Base-by-base conservation (phyloP, 345 rosid genomes). In the Camelina laxa region DNA sequence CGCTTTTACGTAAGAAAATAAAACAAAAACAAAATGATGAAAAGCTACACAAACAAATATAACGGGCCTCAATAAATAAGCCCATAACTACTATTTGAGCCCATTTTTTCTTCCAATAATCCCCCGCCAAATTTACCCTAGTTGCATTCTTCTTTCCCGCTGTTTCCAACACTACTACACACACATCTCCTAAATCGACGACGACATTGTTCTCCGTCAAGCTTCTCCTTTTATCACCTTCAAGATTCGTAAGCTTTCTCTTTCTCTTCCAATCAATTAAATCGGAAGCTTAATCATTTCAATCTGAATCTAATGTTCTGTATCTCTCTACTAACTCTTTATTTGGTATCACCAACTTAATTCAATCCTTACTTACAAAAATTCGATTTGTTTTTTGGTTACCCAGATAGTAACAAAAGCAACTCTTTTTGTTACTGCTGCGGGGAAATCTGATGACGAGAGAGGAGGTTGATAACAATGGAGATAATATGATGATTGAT, bases 401-500 rank as follows among this genome's bases (percentile, higher is more conserved):
- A 4, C 36, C n/a, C 51, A 72, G 68, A 51, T 24, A 49, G 17
- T 7, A 5, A 41, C 4, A 5, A 41, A 42, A 42, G 57, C n/a
- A 68, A 41, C 17, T 27, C 33, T 6, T 55, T 45, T 55, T 54
- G 36, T 41, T 41, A 2, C 55, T 54, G 33, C n/a, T 44, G 56
- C 9, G 2, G 7, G 21, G 19, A 75, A 62, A n/a, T n/a, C n/a
- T n/a, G 66, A 89, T 84, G 90, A 65, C 80, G 15, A 85, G 16
- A n/a, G 86, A 74, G 21, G 90, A 84, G 80, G 55, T 13, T 6
- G 83, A 66, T 47, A 75, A 68, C 19, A 82, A 73, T 54, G 78
- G 84, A 54, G 97, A 86, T 1, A 89, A 72, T 42, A 84, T 85
- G 97, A 21, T 69, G 78, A 85, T 90, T 36, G 95, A 87, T 54